Base-by-base conservation (phyloP, 306 rosid species). In the Alnus glutinosa region DNA sequence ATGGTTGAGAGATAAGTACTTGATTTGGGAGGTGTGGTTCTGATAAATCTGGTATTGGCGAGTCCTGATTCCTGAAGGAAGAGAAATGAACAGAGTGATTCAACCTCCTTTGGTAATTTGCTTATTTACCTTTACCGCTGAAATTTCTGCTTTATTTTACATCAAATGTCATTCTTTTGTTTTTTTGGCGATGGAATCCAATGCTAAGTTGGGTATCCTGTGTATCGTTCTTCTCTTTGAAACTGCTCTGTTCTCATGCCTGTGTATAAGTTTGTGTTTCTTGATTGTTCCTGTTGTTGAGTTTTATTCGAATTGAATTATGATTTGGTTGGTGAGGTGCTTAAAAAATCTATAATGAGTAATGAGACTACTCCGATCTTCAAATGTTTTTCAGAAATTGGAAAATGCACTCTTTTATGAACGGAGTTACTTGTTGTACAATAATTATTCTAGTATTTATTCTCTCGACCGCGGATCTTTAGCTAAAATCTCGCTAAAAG, bases 81-180 rank as follows among this genome's bases (percentile, higher is more conserved):
- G 83, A 55, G 74, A 77, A 76, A 92, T 92, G 97, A 96, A 92
- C 82, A 90, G 93, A 83, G 79, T 89, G 86, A 82, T 92, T 78
- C 97, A 92, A 73, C 96, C 97, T 68, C 97, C 97, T 81, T 64
- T 92, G 93, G 97, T 92, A 90, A 85, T 82, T 83, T 81, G 18
- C 61, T 82, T 59, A 51, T 58, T 50, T 5, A 1, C 14, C 73
- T 73, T 73, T 72, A 42, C 74, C 28, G 61, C 46, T 8, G 0
- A 51, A 55, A 74, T 44, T 23, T 63, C 46, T 57, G 52, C 70
- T 32, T 32, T 79, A 74, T 32, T 82, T 86, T 37, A 32, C 76
- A 42, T 54, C 82, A 44, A 75, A 62, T 49, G 79, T 72, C 78
- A 34, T 57, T 3, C 50, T 73, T 61, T 70, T 80, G 44, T 55